Evolutionary conservation across 23 red algal genomes (phyloP).

Genomic region (Gracilaria domingensis): DNA sequence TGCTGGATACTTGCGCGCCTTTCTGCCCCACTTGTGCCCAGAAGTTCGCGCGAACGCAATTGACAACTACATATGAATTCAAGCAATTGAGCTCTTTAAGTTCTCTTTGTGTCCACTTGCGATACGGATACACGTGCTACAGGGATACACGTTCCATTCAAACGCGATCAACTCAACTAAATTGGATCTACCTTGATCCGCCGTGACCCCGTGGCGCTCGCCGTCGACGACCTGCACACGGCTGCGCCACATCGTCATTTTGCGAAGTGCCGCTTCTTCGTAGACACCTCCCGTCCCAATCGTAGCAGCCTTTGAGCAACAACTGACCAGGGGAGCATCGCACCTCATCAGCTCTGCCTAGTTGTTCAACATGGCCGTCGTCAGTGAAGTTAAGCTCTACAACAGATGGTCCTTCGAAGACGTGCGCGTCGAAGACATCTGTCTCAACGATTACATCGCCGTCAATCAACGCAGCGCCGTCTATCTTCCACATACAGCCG

Average conservation of each 20-base stretch:
- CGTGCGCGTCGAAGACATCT: slow-evolving; percentile 92
- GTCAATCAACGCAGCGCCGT: slow-evolving; percentile 98
- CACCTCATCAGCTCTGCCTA: neutral
- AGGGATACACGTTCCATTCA: too few relatives aligned
- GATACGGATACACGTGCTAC: too few relatives aligned
- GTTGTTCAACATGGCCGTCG: slow-evolving; percentile 29
- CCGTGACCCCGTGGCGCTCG: neutral
- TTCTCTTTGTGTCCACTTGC: too few relatives aligned
- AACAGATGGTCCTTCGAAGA: slow-evolving; percentile 99
- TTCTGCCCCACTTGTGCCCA: too few relatives aligned
- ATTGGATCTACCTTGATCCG: neutral
- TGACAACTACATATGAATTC: too few relatives aligned
- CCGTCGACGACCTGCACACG: neutral
- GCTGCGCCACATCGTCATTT: neutral
- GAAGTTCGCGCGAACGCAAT: too few relatives aligned
- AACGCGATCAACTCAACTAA: too few relatives aligned
- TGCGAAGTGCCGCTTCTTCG: neutral
- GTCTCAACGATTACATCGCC: slow-evolving; percentile 97
- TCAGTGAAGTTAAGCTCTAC: slow-evolving; percentile 95
- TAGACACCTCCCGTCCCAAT: neutral
- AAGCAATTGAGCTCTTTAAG: too few relatives aligned
- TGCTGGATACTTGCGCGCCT: too few relatives aligned
- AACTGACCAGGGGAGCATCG: neutral
- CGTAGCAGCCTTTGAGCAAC: neutral
- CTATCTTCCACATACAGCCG: slow-evolving; percentile 98